Percentiles rank a stretch among this genome's conserved stretches.
Evolutionary conservation across 2,329 filamentous ascomycete genomes (phyloP).

Genomic region (Verticillium tricorpus): DNA sequence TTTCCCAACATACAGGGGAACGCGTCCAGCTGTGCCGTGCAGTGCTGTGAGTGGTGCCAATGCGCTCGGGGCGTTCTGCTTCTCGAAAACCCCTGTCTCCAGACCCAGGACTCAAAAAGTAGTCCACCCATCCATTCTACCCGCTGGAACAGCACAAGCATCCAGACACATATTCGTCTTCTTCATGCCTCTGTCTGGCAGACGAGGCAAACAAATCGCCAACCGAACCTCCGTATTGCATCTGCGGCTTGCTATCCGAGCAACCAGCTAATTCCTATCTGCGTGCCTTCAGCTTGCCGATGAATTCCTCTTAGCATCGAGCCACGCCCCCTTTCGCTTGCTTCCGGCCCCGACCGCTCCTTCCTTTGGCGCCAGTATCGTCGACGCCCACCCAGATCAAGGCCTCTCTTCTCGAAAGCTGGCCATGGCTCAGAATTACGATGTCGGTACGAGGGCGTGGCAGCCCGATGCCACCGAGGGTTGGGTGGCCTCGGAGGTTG

Average conservation of each 20-base stretch:
- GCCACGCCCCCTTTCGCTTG: constrained; percentile 9
- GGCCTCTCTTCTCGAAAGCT: neutral
- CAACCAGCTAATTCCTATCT: neutral
- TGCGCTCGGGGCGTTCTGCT: neutral
- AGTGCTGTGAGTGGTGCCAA: neutral
- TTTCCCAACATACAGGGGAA: neutral
- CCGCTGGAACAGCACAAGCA: neutral
- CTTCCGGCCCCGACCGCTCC: constrained; percentile 4
- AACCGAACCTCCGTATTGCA: neutral
- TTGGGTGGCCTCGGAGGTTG: constrained; percentile 94
- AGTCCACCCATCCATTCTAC: neutral
- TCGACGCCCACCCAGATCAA: constrained; percentile 8
- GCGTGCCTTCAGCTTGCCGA: constrained; percentile 3
- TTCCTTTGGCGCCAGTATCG: constrained; percentile 6
- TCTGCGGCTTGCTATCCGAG: neutral
- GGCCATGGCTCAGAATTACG: constrained; percentile 86
- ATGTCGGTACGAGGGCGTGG: constrained; percentile 96
- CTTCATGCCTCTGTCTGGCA: neutral
- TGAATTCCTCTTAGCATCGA: constrained; percentile 11
- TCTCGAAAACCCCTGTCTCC: neutral
- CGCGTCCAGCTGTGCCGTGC: neutral
- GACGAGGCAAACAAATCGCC: neutral
- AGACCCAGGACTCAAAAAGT: neutral
- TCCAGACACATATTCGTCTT: neutral
- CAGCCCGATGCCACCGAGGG: constrained; percentile 94